A percentile compares a stretch with the other conserved stretches of the same genome.
Conservation (phyloP, 495 filamentous ascomycete genomes). For the Aspergillus hancockii region DNA sequence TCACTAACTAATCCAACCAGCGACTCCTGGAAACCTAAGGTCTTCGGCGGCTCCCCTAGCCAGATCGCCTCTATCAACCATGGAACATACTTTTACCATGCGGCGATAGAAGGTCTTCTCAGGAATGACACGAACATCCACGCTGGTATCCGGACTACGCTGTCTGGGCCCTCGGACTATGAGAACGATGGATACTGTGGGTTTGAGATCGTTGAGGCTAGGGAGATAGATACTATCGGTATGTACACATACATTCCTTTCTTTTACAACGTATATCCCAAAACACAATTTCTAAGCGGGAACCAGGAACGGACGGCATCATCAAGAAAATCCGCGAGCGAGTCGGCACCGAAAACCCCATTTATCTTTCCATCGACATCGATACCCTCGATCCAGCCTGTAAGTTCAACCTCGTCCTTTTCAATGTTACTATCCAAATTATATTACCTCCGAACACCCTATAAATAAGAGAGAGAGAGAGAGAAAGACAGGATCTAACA, state of each 20-base stretch:
- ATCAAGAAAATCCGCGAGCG: conserved; percentile 73
- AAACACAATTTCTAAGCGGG: conserved; percentile 3
- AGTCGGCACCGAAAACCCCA: conserved; percentile 69
- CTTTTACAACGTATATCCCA: background rate
- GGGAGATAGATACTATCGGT: conserved; percentile 79
- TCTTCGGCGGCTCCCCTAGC: conserved; percentile 67
- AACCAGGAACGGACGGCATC: conserved; percentile 55
- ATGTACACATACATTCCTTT: conserved; percentile 17
- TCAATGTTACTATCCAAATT: background rate
- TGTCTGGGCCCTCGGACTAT: conserved; percentile 71
- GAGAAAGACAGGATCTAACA: background rate
- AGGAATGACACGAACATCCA: conserved; percentile 83
- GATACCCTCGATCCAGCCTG: conserved; percentile 86
- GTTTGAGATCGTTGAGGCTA: conserved; percentile 77
- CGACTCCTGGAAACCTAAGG: conserved; percentile 68
- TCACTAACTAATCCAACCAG: conserved; percentile 30
- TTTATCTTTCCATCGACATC: conserved; percentile 87
- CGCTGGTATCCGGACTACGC: conserved; percentile 78
- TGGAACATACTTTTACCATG: conserved; percentile 79
- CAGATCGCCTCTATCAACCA: conserved; percentile 75
- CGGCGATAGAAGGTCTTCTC: conserved; percentile 69
- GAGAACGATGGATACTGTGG: conserved; percentile 83
- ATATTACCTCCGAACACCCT: background rate
- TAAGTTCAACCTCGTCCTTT: conserved; percentile 33
- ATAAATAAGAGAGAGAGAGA: background rate